Base-by-base conservation (phyloP, 805 yeast genomes). In the Saccharomyces paradoxus region DNA sequence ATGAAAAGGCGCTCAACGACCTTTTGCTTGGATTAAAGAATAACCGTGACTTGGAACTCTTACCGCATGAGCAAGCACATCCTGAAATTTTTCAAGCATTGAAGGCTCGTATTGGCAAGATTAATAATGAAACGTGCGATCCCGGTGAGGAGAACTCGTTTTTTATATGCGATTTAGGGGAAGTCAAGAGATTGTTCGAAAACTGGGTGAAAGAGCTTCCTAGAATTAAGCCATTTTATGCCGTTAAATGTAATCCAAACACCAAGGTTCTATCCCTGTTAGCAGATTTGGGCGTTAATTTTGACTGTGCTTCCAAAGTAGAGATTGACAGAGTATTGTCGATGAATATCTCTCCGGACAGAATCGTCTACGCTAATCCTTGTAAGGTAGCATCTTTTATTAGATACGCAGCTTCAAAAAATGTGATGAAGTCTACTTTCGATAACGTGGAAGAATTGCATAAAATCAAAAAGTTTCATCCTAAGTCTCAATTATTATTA, bases 181-280 rank as follows among this genome's bases (percentile, higher is more conserved):
- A 86, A 63, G 79, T 94, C 37, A 75, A 74, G 56, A 77, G 84
- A 55, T 77, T 89, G 53, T 77, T 77, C 56, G 58, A 70, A n/a
- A 73, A 81, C 46, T 92, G 98, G 97, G 65, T 68, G 29, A 51
- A 60, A 24, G 68, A 74, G 44, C 75, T 92, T 63, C 96, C 97
- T 22, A 74, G 83, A 48, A 84, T 92, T 41, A 79, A 80, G 54
- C 96, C 97, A n/a, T 85, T 79, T 66, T 92, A 91, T 71, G 99
- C 99, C 21, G 94, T 92, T 61, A 92, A 92, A 72, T 92, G 98
- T 74, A 92, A 92, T 75, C 86, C 90, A 41, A 84, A 89, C 66
- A 62, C 73, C 6, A 73, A 73, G 53, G 82, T 92, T 12, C 68
- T 92, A 58, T 66, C 72, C 50, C 69, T 78, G 29, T 76, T 92